Base-by-base conservation (phyloP, 2,329 filamentous ascomycete genomes). In the Pseudogymnoascus sp. region DNA sequence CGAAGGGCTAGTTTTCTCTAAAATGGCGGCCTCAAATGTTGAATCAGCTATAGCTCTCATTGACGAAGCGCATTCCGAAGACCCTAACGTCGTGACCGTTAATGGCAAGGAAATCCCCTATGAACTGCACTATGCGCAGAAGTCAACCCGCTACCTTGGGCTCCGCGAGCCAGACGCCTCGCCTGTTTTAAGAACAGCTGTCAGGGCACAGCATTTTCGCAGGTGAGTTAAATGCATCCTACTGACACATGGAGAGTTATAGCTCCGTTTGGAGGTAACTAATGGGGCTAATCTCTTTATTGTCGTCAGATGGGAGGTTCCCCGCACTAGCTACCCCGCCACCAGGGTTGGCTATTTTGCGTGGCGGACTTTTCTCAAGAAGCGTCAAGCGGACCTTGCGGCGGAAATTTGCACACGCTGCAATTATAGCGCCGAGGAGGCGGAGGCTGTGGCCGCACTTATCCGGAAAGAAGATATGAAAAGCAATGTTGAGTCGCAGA, bases 121-220 rank as follows among this genome's bases (percentile, higher is more conserved):
- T 75, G 91, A 96, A 76, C 85, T 93, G 1, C 86, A 91, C 77
- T 96, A 96, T 73, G 90, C 91, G 6, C 81, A 82, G 61, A 86
- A 91, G 74, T 93, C 93, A 88, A 91, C 88, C 61, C 76, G 78
- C 33, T 95, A 89, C 81, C 86, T 96, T 33, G 72, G 78, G 7
- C 76, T 81, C 14, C 84, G 86, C 66, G 76, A 76, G 7, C 85
- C 89, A 0, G 68, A 79, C 29, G 86, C 90, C 1, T 85, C 87
- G 1, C 86, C 87, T 1, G 76, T 83, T 24, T 80, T 96, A 62
- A 85, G 85, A 66, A 80, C 95, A 56, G 91, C 91, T 16, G 88
- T 92, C 68, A 86, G 90, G 67, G 91, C 90, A 10, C 91, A 96
- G 74, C 91, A 96, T 75, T 90, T 96, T 70, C 84, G 87, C 62